Base-by-base conservation (phyloP, 2,329 filamentous ascomycete species). In the Aureobasidium subglaciale region DNA sequence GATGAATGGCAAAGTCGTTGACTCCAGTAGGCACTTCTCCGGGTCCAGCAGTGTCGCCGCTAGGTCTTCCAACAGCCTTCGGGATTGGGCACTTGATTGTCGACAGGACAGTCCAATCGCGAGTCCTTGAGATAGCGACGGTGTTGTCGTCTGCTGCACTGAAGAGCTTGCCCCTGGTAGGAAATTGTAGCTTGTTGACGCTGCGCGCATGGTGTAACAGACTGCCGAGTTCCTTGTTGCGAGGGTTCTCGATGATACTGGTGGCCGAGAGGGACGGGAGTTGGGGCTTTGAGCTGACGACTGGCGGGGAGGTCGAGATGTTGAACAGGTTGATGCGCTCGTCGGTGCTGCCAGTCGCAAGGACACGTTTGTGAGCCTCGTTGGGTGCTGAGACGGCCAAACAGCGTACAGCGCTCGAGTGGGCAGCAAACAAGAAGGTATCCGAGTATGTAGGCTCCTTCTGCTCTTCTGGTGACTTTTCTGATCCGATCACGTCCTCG, bases 301-400 rank as follows among this genome's bases (percentile, higher is more conserved):
- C 11, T 2, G 74, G 73, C 7, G 74, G 71, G 13, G 67, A 64
- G 8, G 73, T 73, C 16, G 91, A 95, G 55, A 99, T 77, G 59
- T 85, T 90, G 78, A 96, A 99, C 55, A 99, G 80, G 68, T 99
- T 96, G 74, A 99, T 88, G 60, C 90, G 84, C 73, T 96, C 90
- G 71, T 99, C 93, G 22, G 89, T 95, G 70, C 88, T 87, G 62
- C 93, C 93, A 9, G 88, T 95, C 11, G 93, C 93, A 46, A 99
- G 82, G 62, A 93, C 85, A 48, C 96, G 81, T 68, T 93, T 96
- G 70, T 86, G 85, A 61, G 78, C 82, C 30, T 70, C 66, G 37
- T 63, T 63, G 0, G 87, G 78, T 3, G 87, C 86, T 8, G 92
- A 96, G 59, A 96, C 73, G 22, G 91, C 90, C 30, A 99, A 79